These are phyloP conservation scores for Cladosporium sphaerospermum DNA, from an alignment of 2,329 filamentous ascomycete genomes.

Conservation along the genomic window DNA sequence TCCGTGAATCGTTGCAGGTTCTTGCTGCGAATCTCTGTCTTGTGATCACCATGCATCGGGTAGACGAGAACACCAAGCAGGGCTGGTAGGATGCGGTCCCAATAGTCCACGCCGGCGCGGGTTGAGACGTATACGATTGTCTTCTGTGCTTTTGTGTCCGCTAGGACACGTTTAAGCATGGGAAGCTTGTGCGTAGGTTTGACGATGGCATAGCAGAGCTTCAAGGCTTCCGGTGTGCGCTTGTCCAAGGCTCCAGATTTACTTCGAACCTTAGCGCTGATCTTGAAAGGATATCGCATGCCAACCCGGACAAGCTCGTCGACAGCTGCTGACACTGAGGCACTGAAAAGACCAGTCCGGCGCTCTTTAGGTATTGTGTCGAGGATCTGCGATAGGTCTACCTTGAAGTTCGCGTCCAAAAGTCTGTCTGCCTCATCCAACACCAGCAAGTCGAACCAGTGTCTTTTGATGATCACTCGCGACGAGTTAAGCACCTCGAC, in stretches of 20 bases:
- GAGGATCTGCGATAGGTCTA: slow-evolving; percentile 80
- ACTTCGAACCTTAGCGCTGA: slow-evolving; percentile 85
- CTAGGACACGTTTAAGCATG: slow-evolving; percentile 63
- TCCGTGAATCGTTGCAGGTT: slow-evolving; percentile 79
- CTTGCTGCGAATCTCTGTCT: slow-evolving; percentile 77
- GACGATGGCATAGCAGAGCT: slow-evolving; percentile 76
- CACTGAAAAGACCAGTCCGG: slow-evolving; percentile 88
- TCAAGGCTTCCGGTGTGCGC: slow-evolving; percentile 82
- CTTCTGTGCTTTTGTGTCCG: slow-evolving; percentile 60
- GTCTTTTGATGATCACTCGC: slow-evolving; percentile 26
- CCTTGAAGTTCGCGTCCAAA: slow-evolving; percentile 88
- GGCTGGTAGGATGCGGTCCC: slow-evolving; percentile 69
- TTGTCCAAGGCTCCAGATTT: slow-evolving; percentile 71
- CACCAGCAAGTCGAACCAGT: slow-evolving; percentile 75
- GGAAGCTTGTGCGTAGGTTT: slow-evolving; percentile 76
- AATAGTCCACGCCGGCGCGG: slow-evolving; percentile 92
- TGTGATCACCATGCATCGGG: slow-evolving; percentile 86
- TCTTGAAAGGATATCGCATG: slow-evolving; percentile 87
- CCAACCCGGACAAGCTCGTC: slow-evolving; percentile 89
- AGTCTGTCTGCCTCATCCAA: slow-evolving; percentile 92
- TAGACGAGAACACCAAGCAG: slow-evolving; percentile 67
- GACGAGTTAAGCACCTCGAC: slow-evolving; percentile 82
- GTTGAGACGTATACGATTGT: slow-evolving; percentile 90
- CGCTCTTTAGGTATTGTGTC: slow-evolving; percentile 83
- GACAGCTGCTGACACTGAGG: slow-evolving; percentile 91